These are phyloP conservation scores for Moesziomyces sp. DNA, from an alignment of 1,284 basidiomycete species.

Conservation along the genomic window DNA sequence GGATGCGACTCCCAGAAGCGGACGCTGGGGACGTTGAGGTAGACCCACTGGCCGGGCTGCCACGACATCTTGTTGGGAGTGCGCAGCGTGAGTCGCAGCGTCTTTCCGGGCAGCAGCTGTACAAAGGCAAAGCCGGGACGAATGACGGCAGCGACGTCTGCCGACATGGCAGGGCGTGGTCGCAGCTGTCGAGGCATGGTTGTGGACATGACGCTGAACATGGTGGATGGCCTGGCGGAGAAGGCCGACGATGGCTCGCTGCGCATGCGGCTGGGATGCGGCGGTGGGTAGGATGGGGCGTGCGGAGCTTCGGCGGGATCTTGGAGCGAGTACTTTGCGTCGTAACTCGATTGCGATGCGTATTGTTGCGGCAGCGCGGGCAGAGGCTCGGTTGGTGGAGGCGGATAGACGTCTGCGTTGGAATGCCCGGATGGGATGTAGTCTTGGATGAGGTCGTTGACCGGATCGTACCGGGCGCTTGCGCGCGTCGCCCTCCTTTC, in stretches of 20 bases:
- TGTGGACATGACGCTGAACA: conserved; percentile 25
- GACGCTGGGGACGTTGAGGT: conserved; percentile 78
- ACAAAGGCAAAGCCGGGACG: conserved; percentile 78
- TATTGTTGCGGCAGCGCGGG: conserved; percentile 29
- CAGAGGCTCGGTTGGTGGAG: conserved; percentile 21
- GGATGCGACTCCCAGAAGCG: conserved; percentile 80
- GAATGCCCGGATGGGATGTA: conserved; percentile 34
- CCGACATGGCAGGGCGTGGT: conserved; percentile 56
- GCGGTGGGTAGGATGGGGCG: conserved; percentile 8
- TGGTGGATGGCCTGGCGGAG: conserved; percentile 32
- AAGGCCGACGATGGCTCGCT: conserved; percentile 22
- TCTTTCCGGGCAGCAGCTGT: conserved; percentile 81
- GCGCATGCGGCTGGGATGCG: conserved; percentile 3
- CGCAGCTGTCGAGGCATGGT: conserved; percentile 20
- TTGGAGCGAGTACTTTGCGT: conserved; percentile 24
- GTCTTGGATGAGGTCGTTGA: conserved; percentile 51
- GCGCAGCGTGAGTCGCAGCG: conserved; percentile 78
- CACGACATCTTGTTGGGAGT: conserved; percentile 72
- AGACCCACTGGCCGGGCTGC: conserved; percentile 83
- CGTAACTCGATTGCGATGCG: conserved; percentile 7
- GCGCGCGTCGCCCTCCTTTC: conserved; percentile 31
- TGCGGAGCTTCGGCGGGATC: conserved; percentile 17
- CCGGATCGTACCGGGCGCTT: conserved; percentile 51
- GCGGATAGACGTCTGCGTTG: conserved; percentile 35
- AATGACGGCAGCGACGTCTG: conserved; percentile 59